These are phyloP conservation scores for Saccharomycopsis malanga DNA, from an alignment of 805 yeast species.

Conservation along the genomic window DNA sequence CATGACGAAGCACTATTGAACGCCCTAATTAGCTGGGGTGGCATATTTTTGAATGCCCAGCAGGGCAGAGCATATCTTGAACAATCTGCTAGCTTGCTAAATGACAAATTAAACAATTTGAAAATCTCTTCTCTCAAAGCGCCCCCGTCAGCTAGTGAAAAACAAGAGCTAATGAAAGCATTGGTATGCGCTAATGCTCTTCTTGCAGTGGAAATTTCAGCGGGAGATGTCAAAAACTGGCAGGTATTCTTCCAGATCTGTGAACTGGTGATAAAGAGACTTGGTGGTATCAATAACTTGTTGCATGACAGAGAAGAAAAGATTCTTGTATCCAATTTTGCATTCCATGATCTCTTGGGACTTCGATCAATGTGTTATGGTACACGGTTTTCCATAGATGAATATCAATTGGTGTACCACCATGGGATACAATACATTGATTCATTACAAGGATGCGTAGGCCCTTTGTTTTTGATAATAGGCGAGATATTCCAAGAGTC, in stretches of 20 bases:
- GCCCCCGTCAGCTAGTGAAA: neutral
- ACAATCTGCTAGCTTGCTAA: neutral
- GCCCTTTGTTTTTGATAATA: conserved; percentile 16
- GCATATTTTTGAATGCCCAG: conserved; percentile 1
- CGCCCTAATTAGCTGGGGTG: conserved; percentile 20
- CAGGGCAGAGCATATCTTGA: conserved; percentile 1
- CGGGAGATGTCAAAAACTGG: conserved; percentile 20
- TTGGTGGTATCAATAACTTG: conserved; percentile 13
- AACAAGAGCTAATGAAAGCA: neutral
- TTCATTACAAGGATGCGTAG: conserved; percentile 15
- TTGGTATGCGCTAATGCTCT: conserved; percentile 12
- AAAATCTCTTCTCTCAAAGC: neutral
- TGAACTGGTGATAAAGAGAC: conserved; percentile 2
- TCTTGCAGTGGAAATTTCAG: conserved; percentile 16
- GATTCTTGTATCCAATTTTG: conserved; percentile 14
- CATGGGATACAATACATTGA: conserved; percentile 13
- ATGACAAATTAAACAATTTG: neutral
- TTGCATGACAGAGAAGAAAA: conserved; percentile 13
- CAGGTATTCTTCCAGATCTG: conserved; percentile 2
- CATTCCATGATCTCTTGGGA: conserved; percentile 14
- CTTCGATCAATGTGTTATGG: conserved; percentile 6
- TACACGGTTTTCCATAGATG: conserved; percentile 8
- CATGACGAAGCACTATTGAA: conserved; percentile 8
- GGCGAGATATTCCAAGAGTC: conserved; percentile 6
- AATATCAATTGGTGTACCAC: conserved; percentile 9